These are phyloP conservation scores for Nakazawaea holstii DNA, from an alignment of 805 yeast species.

Conservation along the genomic window DNA sequence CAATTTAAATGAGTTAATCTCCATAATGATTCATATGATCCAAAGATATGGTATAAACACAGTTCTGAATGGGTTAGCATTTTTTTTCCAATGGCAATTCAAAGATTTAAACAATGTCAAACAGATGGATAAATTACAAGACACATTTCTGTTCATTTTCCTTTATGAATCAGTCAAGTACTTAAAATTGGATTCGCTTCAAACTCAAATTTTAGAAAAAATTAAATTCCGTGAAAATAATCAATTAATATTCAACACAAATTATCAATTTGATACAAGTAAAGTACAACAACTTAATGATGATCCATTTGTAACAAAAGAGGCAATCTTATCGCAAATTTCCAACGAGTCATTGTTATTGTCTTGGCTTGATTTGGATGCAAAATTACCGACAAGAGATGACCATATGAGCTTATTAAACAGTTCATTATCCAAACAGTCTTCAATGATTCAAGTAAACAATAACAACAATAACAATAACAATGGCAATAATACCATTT, in stretches of 20 bases:
- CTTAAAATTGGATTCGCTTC: background rate
- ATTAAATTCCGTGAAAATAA: background rate
- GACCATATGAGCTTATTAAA: conserved; percentile 4
- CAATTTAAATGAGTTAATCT: background rate
- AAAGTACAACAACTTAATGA: too few relatives aligned
- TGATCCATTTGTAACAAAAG: conserved; percentile 4
- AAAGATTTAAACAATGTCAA: conserved; percentile 10
- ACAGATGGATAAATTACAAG: conserved; percentile 15
- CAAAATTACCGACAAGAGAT: background rate
- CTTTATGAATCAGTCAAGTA: conserved; percentile 18
- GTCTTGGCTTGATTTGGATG: conserved; percentile 6
- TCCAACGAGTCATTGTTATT: background rate
- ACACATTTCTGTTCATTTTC: conserved; percentile 28
- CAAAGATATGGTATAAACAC: conserved; percentile 41
- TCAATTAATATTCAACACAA: background rate
- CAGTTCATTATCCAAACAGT: conserved; percentile 2
- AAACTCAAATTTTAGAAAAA: background rate
- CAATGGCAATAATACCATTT: background rate
- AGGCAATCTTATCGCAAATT: background rate
- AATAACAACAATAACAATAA: background rate
- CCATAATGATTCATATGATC: conserved; percentile 17
- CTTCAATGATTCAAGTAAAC: background rate
- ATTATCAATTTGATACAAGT: background rate
- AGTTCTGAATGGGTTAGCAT: conserved; percentile 38
- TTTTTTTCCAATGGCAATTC: conserved; percentile 39